phyloP scores from a whole-genome alignment of 495 filamentous ascomycete genomes.

The Antarctomyces pellizariae region DNA sequence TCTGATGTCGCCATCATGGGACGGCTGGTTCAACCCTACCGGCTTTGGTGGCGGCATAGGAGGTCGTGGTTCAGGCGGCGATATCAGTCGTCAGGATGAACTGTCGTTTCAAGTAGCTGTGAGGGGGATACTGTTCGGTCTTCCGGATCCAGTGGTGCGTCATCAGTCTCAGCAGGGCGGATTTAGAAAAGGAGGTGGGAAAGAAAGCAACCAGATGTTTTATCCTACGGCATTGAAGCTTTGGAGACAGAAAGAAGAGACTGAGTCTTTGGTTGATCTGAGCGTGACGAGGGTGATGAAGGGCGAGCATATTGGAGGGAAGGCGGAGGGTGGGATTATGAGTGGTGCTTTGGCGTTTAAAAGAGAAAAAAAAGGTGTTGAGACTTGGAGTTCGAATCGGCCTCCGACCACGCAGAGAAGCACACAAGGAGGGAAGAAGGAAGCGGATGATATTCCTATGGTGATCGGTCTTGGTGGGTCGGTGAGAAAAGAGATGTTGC shows the following conservation, averaged over 20 bases:
- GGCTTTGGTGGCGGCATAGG: slow-evolving; percentile 20
- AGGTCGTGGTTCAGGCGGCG: slow-evolving; percentile 31
- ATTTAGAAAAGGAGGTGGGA: slow-evolving; percentile 15
- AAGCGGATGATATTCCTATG: slow-evolving; percentile 13
- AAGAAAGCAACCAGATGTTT: slow-evolving; percentile 60
- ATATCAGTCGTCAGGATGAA: slow-evolving; percentile 70
- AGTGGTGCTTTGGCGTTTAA: slow-evolving; percentile 21
- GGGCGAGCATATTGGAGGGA: slow-evolving; percentile 16
- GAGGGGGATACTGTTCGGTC: slow-evolving; percentile 55
- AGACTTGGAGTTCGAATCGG: slow-evolving; percentile 16
- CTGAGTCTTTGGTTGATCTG: slow-evolving; percentile 42
- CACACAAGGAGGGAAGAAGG: slow-evolving; percentile 3
- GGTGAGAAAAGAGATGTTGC: slow-evolving; percentile 47
- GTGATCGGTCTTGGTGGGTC: slow-evolving; percentile 32
- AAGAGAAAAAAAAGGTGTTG: slow-evolving; percentile 12
- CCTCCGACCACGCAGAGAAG: slow-evolving; percentile 6
- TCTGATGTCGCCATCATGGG: slow-evolving; percentile 38
- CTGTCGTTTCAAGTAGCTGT: slow-evolving; percentile 76
- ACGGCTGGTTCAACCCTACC: slow-evolving; percentile 25
- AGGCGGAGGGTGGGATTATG: slow-evolving; percentile 13
- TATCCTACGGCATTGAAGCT: slow-evolving; percentile 60
- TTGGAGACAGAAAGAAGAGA: slow-evolving; percentile 56
- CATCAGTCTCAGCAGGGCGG: slow-evolving; percentile 19
- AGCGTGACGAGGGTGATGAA: slow-evolving; percentile 34
- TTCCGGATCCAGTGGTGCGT: slow-evolving; percentile 69